Evolutionary conservation across 768 basidiomycete species (phyloP), one percentile per base, ranked within the genome.

Genomic region (Leucosporidium creatinivorum): DNA sequence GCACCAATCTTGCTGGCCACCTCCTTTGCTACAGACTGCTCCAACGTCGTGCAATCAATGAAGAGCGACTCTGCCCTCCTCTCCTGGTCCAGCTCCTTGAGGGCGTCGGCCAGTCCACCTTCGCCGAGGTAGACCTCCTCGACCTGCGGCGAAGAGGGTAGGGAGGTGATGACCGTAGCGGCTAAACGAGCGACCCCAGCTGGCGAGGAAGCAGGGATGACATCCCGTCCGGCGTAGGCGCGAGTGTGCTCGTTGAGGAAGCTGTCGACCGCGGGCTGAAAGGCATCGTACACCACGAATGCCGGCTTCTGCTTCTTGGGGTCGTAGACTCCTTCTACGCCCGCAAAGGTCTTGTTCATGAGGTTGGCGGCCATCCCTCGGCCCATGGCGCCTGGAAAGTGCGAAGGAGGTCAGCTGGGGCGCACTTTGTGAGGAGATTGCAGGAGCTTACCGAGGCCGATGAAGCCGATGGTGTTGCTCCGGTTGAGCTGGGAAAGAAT

Each of bases 41-140:
- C 91, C 49, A 93, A 81, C 0, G 93, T 94, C 13, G 93, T 97
- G 12, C 89, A 91, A 78, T 97, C 93, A 61, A 97, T 89, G 70
- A 86, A 85, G 17, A 94, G 76, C 0, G 88, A 87, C 70, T 77
- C 52, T 49, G 3, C 15, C 51, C 56, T 17, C 68, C 68, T 30
- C 67, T 50, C 59, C 49, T 66, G 30, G 55, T 60, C 18, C 49
- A 91, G 74, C 23, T 78, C 80, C n/a, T 65, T 80, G 58, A 94
- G 79, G 0, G 85, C 82, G 6, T 87, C 82, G 65, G 90, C 79
- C 61, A 93, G 84, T 0, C 86, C 86, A n/a, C 80, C 79, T 57
- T 78, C 78, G 39, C 82, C 81, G 26, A 81, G 75, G 77, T 93
- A 94, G 15, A 93, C 92, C 59, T 81, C 79, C 61, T 84, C 81